Evolutionary conservation across 257 asterid species (phyloP).

Genomic region (Sherardia arvensis): DNA sequence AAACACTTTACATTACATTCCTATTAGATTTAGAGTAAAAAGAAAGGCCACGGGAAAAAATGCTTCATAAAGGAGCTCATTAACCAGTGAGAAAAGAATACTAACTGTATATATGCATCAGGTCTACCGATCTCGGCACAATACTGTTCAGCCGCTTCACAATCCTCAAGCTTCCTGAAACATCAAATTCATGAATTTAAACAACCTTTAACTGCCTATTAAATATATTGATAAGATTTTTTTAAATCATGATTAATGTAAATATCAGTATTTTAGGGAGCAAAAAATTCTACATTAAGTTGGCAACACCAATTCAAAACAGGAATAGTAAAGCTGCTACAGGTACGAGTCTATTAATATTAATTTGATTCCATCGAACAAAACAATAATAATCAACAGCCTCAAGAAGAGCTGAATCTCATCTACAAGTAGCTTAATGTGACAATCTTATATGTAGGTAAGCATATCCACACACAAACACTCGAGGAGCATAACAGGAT

Average conservation of each 20-base stretch:
- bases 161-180: slow-evolving; percentile 80
- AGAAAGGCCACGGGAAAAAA: slow-evolving; percentile 12
- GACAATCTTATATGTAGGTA: background rate
- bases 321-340: background rate
- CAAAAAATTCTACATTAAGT: background rate
- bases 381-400: background rate
- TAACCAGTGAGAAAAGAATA: slow-evolving; percentile 22
- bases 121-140: slow-evolving; percentile 98
- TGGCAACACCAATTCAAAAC: background rate
- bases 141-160: slow-evolving; percentile 92
- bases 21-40: background rate
- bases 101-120: slow-evolving; percentile 93
- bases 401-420: background rate
- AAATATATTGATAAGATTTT: background rate
- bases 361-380: background rate
- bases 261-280: background rate
- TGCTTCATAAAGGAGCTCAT: slow-evolving; percentile 12
- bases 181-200: slow-evolving; percentile 6
- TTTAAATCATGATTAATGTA: background rate
- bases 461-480: background rate
- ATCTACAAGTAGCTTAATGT: background rate
- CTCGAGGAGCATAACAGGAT: background rate
- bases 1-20: background rate
- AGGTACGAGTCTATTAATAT: background rate
- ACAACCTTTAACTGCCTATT: background rate